Evolutionary conservation across 1,284 basidiomycete species (phyloP), one percentile per base, ranked within the genome.

Genomic region (Cutaneotrichosporon cyanovorans): DNA sequence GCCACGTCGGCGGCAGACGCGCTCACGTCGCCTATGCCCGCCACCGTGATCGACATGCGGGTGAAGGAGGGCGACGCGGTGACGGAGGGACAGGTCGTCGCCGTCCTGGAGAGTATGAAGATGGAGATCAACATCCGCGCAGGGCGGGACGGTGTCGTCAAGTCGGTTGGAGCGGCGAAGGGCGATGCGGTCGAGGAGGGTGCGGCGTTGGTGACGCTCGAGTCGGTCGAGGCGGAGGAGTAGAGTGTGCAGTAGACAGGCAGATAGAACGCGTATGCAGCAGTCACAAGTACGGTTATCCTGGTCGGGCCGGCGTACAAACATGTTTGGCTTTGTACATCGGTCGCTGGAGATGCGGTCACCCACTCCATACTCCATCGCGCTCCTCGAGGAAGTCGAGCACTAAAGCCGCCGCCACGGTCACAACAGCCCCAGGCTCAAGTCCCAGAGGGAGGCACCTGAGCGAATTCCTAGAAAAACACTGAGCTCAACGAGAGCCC

Each of bases 41-140:
- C 84, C 63, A 76, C 88, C 37, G 83, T 87, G 4, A 88, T 93
- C 4, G 88, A 93, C 53, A 83, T 92, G 40, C 78, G 79, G 37
- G 87, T 91, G 20, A 75, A 75, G 49, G 73, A 78, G 3, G 90
- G 88, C 0, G 83, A 91, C 48, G 72, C 68, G 32, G 85, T 93
- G n/a, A 79, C 81, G 65, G 80, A 79, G 65, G 87, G 87, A 0
- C 83, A 91, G 63, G 80, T 80, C 8, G 76, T 88, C 11, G 81
- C 90, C 23, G 81, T 93, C 18, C 71, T 93, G 58, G 90, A 93
- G 74, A 91, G 87, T 61, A 95, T 93, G 90, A 95, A 95, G 79
- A 92, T 87, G 55, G 89, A 91, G 74, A 92, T 85, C 41, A 85
- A 86, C 36, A 67, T 95, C 58, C 77, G 87, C 49, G 81, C 86